phyloP scores from a whole-genome alignment of 768 basidiomycete genomes.

The Pulveroboletus sp. region DNA sequence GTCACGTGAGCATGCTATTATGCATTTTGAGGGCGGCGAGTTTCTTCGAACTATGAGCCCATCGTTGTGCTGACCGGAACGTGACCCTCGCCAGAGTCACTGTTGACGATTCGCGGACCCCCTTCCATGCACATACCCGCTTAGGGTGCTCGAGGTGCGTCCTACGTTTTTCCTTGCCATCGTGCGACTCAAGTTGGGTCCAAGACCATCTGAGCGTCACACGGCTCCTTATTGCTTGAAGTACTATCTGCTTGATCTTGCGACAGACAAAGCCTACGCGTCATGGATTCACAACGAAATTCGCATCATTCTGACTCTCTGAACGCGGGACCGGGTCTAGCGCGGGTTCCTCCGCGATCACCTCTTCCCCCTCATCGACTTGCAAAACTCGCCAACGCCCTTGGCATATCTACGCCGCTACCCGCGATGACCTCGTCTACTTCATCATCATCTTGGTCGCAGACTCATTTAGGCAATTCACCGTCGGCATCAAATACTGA shows the following conservation, averaged over 20 bases:
- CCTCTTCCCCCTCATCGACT: constrained; percentile 74
- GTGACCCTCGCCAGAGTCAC: not conserved
- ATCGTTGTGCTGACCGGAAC: constrained; percentile 10
- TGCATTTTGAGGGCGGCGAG: constrained; percentile 10
- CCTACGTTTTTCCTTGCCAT: not conserved
- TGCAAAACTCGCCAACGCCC: constrained; percentile 80
- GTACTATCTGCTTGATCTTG: constrained; percentile 4
- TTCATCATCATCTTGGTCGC: constrained; percentile 10
- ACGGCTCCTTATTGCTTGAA: constrained; percentile 3
- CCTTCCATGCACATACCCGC: constrained; percentile 1
- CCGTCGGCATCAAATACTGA: constrained; percentile 26
- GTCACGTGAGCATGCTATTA: constrained; percentile 20
- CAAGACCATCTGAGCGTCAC: constrained; percentile 6
- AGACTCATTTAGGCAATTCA: constrained; percentile 11
- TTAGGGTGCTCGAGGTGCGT: constrained; percentile 12
- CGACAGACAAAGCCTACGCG: not conserved
- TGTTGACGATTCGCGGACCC: not conserved
- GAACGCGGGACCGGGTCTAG: constrained; percentile 6
- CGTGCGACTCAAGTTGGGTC: not conserved
- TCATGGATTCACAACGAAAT: constrained; percentile 15
- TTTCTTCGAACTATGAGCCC: constrained; percentile 5
- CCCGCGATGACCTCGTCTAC: constrained; percentile 41
- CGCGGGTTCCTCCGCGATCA: constrained; percentile 63
- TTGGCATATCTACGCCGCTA: constrained; percentile 73
- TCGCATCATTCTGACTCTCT: constrained; percentile 13